phyloP scores from a whole-genome alignment of 106 monocot genomes.

The Acorus calamus region DNA sequence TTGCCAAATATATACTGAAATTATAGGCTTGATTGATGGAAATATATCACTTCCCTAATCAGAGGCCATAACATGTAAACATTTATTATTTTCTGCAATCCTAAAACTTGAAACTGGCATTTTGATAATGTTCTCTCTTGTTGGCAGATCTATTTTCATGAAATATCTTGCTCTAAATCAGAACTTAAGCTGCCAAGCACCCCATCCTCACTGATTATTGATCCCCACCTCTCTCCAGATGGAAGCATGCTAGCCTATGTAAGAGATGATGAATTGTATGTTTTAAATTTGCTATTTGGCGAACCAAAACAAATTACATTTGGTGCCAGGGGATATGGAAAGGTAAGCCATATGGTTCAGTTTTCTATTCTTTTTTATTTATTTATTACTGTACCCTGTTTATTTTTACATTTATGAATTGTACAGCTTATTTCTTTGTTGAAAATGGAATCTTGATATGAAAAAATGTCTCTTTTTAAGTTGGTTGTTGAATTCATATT shows the following conservation, averaged over 20 bases:
- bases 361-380: too few species aligned
- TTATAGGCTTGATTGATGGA: too few species aligned
- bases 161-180: conserved; percentile 51
- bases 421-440: not conserved
- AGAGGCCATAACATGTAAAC: too few species aligned
- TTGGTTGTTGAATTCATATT: too few species aligned
- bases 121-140: conserved; percentile 5
- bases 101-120: not conserved
- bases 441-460: not conserved
- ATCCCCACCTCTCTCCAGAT: conserved; percentile 89
- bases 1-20: not conserved
- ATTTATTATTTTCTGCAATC: too few species aligned
- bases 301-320: conserved; percentile 52
- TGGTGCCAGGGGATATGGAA: conserved; percentile 67
- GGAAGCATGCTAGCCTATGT: conserved; percentile 86
- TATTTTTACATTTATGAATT: not conserved
- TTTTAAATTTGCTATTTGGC: conserved; percentile 35
- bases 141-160: conserved; percentile 73
- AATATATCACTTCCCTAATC: too few species aligned
- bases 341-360: conserved; percentile 26
- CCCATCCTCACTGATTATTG: conserved; percentile 67
- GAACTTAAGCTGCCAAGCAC: conserved; percentile 49
- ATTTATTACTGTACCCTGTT: not conserved
- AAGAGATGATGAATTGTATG: conserved; percentile 67
- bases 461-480: not conserved